Evolutionary conservation across 331 rosid species (phyloP).

Genomic region (Quercus tomentella): DNA sequence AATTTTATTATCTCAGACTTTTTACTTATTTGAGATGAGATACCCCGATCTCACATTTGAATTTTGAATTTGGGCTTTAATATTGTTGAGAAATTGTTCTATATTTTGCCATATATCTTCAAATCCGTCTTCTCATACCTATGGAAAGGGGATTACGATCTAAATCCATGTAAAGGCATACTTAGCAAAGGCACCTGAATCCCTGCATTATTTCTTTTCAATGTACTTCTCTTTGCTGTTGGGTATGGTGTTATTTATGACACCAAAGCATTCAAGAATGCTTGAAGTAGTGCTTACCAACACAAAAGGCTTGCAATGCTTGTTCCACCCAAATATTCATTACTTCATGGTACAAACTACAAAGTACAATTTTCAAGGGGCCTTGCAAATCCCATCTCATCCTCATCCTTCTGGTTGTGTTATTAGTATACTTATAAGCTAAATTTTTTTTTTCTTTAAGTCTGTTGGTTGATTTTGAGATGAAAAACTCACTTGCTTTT

Average conservation of each 20-base stretch:
- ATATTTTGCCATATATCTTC: no score
- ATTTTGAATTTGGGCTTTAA: no score
- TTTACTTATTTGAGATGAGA: not conserved
- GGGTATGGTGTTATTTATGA: conserved; percentile 38
- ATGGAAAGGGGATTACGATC: no score
- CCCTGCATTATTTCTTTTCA: conserved; percentile 21
- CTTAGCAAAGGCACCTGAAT: not conserved
- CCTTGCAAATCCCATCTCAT: conserved; percentile 47
- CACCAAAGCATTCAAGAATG: conserved; percentile 41
- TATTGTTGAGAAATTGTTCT: not conserved
- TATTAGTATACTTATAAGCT: no score
- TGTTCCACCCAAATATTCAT: conserved; percentile 36
- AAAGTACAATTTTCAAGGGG: conserved; percentile 40
- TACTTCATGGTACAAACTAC: conserved; percentile 50
- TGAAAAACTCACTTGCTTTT: not conserved
- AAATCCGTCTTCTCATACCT: no score
- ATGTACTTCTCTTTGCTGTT: conserved; percentile 46
- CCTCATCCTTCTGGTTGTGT: conserved; percentile 32
- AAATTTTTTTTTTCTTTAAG: not conserved
- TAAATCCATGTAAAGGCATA: not conserved
- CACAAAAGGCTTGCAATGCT: conserved; percentile 29
- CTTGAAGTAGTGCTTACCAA: conserved; percentile 62
- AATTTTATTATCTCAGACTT: not conserved
- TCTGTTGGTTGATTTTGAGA: not conserved
- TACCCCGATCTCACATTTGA: no score